Base-by-base conservation (phyloP, 371 early-diverging fungal species). In the Rhizopus sp. region DNA sequence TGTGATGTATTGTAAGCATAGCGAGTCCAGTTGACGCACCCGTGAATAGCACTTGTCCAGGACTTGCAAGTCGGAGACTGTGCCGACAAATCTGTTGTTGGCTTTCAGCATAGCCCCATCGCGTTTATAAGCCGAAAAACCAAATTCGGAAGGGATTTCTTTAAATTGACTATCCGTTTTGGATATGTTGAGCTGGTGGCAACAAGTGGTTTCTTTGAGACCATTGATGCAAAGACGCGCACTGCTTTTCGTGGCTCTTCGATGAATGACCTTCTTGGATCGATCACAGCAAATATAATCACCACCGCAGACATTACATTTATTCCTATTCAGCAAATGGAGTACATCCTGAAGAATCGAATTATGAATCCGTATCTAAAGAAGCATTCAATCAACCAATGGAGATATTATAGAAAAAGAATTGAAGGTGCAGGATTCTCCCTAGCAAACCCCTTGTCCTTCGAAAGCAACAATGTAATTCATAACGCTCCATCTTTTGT, bases 401-500 rank as follows among this genome's bases (percentile, higher is more conserved):
- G 53, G 59, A 53, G 59, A 13, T 59, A 51, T 48, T 47, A 52
- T 38, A 52, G 47, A 51, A 52, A 52, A 44, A 53, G 46, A 30
- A 32, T 37, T 59, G 47, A 59, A 33, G 53, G 53, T 30, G 46
- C 51, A 15, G 40, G 53, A 16, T 59, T 59, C 46, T 59, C 47
- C 31, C 48, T 52, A 37, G 47, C 40, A 39, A 59, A 47, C 40
- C 59, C 52, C 30, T 44, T 58, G 29, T 51, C 35, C 16, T 52
- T 52, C 47, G 32, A 53, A 53, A 59, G 38, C 41, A 9, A 29
- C 5, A 30, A 53, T 59, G 32, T 59, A 13, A 52, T 53, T 38
- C 47, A 59, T 52, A 44, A 44, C 34, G 52, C 59, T 52, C 47
- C 53, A 46, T 47, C 59, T 38, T 52, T 58, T 48, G 52, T 58